Base-by-base conservation (phyloP, 352 stramenopile genomes). In the Phytophthora aleatoria region DNA sequence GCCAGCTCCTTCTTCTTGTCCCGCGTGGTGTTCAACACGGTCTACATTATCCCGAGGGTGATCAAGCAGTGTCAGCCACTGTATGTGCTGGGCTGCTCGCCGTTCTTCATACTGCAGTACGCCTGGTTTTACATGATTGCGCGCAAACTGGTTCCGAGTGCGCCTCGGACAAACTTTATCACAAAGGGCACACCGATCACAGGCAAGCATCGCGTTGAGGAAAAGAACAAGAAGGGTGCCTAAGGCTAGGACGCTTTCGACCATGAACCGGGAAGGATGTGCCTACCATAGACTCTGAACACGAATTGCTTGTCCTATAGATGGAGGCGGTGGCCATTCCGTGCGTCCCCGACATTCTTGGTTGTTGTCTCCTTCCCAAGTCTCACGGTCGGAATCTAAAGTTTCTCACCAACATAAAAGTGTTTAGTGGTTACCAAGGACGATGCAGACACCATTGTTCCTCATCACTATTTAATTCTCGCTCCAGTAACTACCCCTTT, bases 71-170 rank as follows among this genome's bases (percentile, higher is more conserved):
- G 84, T 67, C 69, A 91, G 43, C 54, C 62, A 51, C 64, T 76
- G 30, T 89, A 92, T 66, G 59, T 92, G 15, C 42, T 71, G 13
- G 77, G 72, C 13, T 89, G 73, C 28, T 64, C 81, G 44, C 84
- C 82, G 13, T 92, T 85, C 71, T 92, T 92, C 58, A 20, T 76
- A 50, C 62, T 92, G 48, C 84, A 92, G 61, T 91, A 92, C 68
- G 69, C 73, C 5, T 92, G 82, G 84, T 91, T 91, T 63, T 76
- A 71, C 36, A 88, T 91, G 78, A 92, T 92, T 48, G 57, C 77
- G 30, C 61, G 76, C 35, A 91, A 90, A 58, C 69, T 92, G 9
- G 53, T 69, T 13, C 56, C 48, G 11, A 54, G 51, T 50, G 38
- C 28, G 6, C 54, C 33, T 12, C 36, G 39, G 15, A 43, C 44